These are phyloP conservation scores for Syzygium grande DNA, from an alignment of 345 rosid genomes.

Conservation along the genomic window DNA sequence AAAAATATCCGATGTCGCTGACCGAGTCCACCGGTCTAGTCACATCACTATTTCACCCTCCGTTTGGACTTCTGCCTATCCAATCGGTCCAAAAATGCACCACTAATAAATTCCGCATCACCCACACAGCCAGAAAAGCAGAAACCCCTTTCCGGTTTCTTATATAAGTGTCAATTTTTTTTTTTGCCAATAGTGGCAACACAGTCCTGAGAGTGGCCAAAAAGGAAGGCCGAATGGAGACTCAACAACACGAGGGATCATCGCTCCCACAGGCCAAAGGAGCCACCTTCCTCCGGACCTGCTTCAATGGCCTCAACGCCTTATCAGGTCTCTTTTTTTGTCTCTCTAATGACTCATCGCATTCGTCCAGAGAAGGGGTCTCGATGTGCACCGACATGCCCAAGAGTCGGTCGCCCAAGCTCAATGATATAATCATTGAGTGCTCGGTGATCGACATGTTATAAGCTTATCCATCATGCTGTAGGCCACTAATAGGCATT, in stretches of 20 bases:
- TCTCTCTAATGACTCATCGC: neutral
- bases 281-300: constrained; percentile 50
- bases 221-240: neutral
- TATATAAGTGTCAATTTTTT: neutral
- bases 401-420: too few relatives aligned
- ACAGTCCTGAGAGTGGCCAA: neutral
- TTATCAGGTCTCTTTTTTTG: constrained; percentile 33
- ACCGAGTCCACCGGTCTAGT: too few relatives aligned
- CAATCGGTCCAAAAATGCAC: too few relatives aligned
- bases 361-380: too few relatives aligned
- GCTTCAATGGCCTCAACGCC: constrained; percentile 63
- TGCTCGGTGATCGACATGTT: neutral
- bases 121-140: neutral
- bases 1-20: too few relatives aligned
- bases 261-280: constrained; percentile 23
- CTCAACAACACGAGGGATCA: constrained; percentile 21
- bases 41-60: too few relatives aligned
- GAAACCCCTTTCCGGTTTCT: neutral
- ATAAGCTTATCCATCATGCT: neutral
- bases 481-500: neutral
- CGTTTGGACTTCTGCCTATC: too few relatives aligned
- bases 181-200: neutral
- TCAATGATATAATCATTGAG: neutral
- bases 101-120: too few relatives aligned
- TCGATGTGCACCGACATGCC: too few relatives aligned